These are phyloP conservation scores for Theobroma grandiflorum DNA, from an alignment of 441 rosid species.

Conservation along the genomic window DNA sequence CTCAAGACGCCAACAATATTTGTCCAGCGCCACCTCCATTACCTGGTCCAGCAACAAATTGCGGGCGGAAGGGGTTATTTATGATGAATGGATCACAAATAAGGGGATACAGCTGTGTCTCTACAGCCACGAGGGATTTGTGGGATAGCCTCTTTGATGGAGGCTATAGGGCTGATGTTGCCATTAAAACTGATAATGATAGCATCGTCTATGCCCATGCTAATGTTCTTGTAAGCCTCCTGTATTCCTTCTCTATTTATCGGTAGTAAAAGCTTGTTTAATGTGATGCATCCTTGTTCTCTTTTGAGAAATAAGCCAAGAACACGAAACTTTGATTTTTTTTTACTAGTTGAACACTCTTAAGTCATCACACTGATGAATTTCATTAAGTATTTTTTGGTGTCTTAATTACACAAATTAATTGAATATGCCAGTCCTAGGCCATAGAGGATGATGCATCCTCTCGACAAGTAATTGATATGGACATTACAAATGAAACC, in stretches of 20 bases:
- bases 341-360: not conserved
- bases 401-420: too few species aligned
- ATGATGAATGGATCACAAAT: conserved; percentile 23
- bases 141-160: conserved; percentile 88
- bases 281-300: not conserved
- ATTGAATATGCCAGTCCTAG: not conserved
- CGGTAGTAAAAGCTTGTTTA: not conserved
- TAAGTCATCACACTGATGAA: not conserved
- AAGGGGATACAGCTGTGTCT: conserved; percentile 41
- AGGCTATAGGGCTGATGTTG: conserved; percentile 77
- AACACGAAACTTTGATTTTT: not conserved
- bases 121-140: conserved; percentile 51
- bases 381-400: not conserved
- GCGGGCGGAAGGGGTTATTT: conserved; percentile 21
- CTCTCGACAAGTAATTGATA: not conserved
- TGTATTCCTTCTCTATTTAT: not conserved
- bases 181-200: conserved; percentile 55
- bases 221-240: conserved; percentile 69
- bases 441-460: not conserved
- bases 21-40: conserved; percentile 60
- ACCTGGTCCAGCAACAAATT: conserved; percentile 41
- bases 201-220: conserved; percentile 74
- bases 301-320: not conserved
- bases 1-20: conserved; percentile 24
- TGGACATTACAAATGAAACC: too few species aligned